Evolutionary conservation across 768 basidiomycete species (phyloP).

Genomic region (Rhodotorula taiwanensis): DNA sequence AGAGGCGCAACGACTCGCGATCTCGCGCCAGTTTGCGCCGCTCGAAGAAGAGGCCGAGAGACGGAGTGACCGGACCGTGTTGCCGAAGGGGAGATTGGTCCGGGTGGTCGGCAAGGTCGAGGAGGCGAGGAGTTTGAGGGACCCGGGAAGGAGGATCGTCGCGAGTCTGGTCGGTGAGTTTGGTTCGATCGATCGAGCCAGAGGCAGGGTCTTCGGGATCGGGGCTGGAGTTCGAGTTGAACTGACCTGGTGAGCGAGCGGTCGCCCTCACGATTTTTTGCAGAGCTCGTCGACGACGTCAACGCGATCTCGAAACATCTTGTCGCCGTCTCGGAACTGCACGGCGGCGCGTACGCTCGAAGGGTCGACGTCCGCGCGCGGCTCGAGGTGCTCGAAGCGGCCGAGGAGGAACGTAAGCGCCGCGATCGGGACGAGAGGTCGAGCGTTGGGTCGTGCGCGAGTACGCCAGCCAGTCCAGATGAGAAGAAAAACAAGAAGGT

Average conservation of each 20-base stretch:
- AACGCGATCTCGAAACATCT: not conserved
- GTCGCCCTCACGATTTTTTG: too few relatives aligned
- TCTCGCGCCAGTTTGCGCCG: not conserved
- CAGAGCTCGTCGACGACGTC: not conserved
- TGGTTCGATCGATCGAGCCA: too few relatives aligned
- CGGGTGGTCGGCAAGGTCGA: conserved; percentile 16
- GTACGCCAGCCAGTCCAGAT: too few relatives aligned
- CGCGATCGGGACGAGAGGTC: not conserved
- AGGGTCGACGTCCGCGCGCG: conserved; percentile 3
- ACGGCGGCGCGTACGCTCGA: not conserved
- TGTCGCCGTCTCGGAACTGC: not conserved
- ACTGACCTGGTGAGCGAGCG: too few relatives aligned
- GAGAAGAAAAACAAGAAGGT: too few relatives aligned
- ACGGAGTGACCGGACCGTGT: not conserved
- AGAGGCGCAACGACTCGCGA: not conserved
- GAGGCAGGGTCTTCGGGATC: too few relatives aligned
- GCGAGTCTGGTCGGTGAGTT: conserved; percentile 15
- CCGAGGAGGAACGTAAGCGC: not conserved
- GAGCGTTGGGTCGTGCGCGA: not conserved
- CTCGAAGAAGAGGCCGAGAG: not conserved
- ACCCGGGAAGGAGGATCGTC: not conserved
- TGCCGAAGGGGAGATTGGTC: not conserved
- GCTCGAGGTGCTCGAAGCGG: conserved; percentile 9
- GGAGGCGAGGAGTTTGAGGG: not conserved
- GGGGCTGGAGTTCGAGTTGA: too few relatives aligned